phyloP scores from a whole-genome alignment of 2,329 filamentous ascomycete species.

The Aspergillus quadrilineatus region DNA sequence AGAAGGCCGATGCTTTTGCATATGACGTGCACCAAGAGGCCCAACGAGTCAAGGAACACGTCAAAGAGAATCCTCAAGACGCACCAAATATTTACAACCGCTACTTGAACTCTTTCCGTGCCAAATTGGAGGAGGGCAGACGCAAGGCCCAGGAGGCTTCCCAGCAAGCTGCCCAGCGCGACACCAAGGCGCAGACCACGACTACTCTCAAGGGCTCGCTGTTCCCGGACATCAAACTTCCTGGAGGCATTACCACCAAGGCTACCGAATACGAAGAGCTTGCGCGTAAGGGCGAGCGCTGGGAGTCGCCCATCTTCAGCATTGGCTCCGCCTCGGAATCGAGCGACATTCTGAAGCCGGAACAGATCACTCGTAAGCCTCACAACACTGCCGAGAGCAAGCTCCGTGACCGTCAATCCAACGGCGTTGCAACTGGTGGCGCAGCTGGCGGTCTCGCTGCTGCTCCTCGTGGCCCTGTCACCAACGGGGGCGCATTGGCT shows the following conservation, averaged over 20 bases:
- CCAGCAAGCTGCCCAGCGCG: slow-evolving; percentile 54
- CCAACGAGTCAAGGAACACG: slow-evolving; percentile 66
- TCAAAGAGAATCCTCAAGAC: slow-evolving; percentile 67
- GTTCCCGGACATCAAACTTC: slow-evolving; percentile 83
- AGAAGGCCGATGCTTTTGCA: slow-evolving; percentile 69
- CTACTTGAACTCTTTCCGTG: slow-evolving; percentile 74
- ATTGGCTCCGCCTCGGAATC: slow-evolving; percentile 77
- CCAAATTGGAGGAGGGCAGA: slow-evolving; percentile 71
- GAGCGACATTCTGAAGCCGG: slow-evolving; percentile 63
- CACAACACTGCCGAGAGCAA: slow-evolving; percentile 41
- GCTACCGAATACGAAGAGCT: slow-evolving; percentile 91
- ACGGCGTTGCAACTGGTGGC: slow-evolving; percentile 17
- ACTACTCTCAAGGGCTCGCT: slow-evolving; percentile 86
- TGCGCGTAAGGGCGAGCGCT: slow-evolving; percentile 82
- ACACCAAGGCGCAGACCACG: slow-evolving; percentile 78
- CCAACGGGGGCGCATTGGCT: slow-evolving; percentile 17
- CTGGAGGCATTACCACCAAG: slow-evolving; percentile 87
- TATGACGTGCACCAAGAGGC: slow-evolving; percentile 82
- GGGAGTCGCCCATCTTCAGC: slow-evolving; percentile 92
- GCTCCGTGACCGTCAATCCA: slow-evolving; percentile 2
- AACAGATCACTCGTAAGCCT: slow-evolving; percentile 58
- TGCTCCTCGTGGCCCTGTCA: slow-evolving; percentile 15
- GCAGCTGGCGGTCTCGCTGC: slow-evolving; percentile 9
- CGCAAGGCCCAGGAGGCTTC: slow-evolving; percentile 65
- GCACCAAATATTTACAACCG: slow-evolving; percentile 81